Conservation (phyloP, 2,329 filamentous ascomycete genomes). For the Pezicula neosporulosa region DNA sequence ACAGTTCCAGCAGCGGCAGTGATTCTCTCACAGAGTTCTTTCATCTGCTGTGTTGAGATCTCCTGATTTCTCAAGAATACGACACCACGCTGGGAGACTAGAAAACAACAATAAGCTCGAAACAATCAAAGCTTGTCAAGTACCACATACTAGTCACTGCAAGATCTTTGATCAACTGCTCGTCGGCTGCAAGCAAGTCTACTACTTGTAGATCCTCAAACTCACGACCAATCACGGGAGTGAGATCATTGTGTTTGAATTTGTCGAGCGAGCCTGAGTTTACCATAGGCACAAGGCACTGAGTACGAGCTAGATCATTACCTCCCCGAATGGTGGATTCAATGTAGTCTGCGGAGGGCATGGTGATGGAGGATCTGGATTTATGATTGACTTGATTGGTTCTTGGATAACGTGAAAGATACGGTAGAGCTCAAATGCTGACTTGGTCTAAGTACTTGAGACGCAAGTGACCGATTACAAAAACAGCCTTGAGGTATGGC, state of each 20-base stretch:
- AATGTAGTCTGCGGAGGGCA: conserved; percentile 1
- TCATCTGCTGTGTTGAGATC: conserved; percentile 39
- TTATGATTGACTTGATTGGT: no score
- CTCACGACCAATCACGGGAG: conserved; percentile 44
- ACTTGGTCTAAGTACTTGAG: no score
- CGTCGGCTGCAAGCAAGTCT: conserved; percentile 54
- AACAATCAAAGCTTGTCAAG: background rate
- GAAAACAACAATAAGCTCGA: conserved; percentile 39
- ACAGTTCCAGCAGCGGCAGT: conserved; percentile 38
- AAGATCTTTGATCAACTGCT: conserved; percentile 56
- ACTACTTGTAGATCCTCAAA: conserved; percentile 53
- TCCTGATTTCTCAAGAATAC: conserved; percentile 52
- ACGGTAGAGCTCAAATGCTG: no score
- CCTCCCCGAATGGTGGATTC: conserved; percentile 2
- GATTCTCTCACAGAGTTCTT: conserved; percentile 41
- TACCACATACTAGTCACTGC: conserved; percentile 36
- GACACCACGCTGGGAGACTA: conserved; percentile 59
- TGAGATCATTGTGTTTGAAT: conserved; percentile 15
- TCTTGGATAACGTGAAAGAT: no score
- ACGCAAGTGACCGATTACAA: no score
- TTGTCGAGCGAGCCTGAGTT: conserved; percentile 22
- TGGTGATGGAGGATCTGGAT: background rate
- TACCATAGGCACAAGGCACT: conserved; percentile 14
- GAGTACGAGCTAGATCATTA: conserved; percentile 4
- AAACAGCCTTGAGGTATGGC: no score